A percentile compares a stretch with the other conserved stretches of the same genome.
Evolutionary conservation across 2,329 filamentous ascomycete genomes (phyloP).

Genomic region (Pseudocercospora fijiensis): DNA sequence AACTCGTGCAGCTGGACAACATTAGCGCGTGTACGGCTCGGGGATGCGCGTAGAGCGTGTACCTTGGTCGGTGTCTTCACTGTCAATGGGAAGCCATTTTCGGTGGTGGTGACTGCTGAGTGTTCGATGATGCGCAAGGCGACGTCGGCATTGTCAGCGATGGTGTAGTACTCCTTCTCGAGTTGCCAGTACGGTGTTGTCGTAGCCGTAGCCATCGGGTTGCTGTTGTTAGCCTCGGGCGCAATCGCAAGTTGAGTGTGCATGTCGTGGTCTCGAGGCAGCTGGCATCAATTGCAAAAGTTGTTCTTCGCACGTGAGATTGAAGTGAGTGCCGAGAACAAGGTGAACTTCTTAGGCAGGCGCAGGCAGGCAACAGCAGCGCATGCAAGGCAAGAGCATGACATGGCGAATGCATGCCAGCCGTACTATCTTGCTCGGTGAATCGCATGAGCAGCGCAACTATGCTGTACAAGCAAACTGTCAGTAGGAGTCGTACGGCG

Average conservation of each 20-base stretch:
- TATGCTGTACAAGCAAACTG: neutral
- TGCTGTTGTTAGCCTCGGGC: neutral
- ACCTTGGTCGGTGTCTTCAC: slow-evolving; percentile 8
- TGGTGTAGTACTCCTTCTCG: slow-evolving; percentile 23
- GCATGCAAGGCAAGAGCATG: neutral
- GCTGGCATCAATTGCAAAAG: neutral
- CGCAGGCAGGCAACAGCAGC: neutral
- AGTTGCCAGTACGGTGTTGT: slow-evolving; percentile 20
- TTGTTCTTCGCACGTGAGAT: neutral
- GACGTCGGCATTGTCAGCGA: slow-evolving; percentile 19
- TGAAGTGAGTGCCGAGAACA: neutral
- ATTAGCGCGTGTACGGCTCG: neutral
- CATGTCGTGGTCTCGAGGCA: neutral
- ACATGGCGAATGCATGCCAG: neutral
- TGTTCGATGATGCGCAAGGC: slow-evolving; percentile 23
- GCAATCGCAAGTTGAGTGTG: neutral
- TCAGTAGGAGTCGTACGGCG: neutral
- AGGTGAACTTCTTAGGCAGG: neutral
- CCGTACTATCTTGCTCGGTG: neutral
- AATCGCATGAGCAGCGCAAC: neutral
- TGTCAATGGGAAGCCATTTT: slow-evolving; percentile 6
- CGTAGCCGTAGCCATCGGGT: slow-evolving; percentile 1
- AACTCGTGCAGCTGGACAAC: slow-evolving; percentile 15
- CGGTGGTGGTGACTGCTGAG: neutral
- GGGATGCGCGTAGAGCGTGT: neutral